Base-by-base conservation (phyloP, 2,329 filamentous ascomycete species). In the Aspergillus fumigatus region DNA sequence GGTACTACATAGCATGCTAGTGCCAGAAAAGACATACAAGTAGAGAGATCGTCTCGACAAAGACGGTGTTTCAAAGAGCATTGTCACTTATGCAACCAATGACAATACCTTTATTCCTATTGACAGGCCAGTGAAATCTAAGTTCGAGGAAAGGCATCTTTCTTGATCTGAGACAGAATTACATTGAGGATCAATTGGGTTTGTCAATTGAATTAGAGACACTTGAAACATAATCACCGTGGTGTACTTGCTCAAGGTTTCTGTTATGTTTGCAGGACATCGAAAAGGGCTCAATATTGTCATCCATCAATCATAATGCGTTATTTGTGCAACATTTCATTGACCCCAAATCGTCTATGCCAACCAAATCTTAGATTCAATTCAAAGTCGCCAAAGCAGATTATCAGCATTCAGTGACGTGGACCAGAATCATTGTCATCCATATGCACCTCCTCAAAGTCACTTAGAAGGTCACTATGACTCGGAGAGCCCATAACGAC, bases 371-470 rank as follows among this genome's bases (percentile, higher is more conserved):
- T 4, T 29, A 1, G 27, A 11, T 29, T 11, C 27, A 10, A 11
- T 29, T 11, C 27, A 10, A 38, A 17, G 32, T 17, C 14, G 32
- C 14, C 14, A 38, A 35, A 45, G 40, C 40, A 14, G 50, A 23
- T 35, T 14, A 19, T 51, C 47, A 49, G 14, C 32, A 38, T 38
- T 38, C 32, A 38, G 32, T 17, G 32, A 25, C 35, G 38, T 19
- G 40, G 43, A 26, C 11, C 9, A 49, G 17, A 27, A 21, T n/a
- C 38, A 27, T 54, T 53, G 5, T 61, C 55, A 17, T 64, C 51
- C 47, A 56, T 35, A 25, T 55, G 35, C 17, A 59, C 43, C 35
- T 58, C 47, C 27, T 65, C 59, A 21, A 63, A 52, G 26, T 63
- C 61, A 38, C 59, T 63, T 23, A 47, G 40, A 21, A 25, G 51